Evolutionary conservation across 2,329 filamentous ascomycete species (phyloP).

Genomic region (Talaromyces sp.): DNA sequence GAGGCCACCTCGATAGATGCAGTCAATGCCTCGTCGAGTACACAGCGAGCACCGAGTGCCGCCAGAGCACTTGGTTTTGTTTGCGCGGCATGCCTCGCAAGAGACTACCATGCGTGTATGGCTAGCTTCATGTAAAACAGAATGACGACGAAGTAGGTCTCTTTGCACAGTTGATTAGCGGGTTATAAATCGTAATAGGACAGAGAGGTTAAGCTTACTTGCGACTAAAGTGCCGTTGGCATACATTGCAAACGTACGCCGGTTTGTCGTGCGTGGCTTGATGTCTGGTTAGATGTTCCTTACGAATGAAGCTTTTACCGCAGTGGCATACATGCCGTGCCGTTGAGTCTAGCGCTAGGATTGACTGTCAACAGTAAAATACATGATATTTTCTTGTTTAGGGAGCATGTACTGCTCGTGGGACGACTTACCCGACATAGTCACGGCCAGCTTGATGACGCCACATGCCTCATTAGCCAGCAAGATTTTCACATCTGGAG

Average conservation of each 20-base stretch:
- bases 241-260: slow-evolving; percentile 2
- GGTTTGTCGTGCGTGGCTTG: slow-evolving; percentile 2
- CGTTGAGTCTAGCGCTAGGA: not conserved
- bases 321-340: slow-evolving; percentile 7
- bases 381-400: not conserved
- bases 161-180: not conserved
- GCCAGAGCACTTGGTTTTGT: slow-evolving; percentile 12
- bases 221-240: slow-evolving; percentile 3
- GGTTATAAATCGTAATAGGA: too few relatives aligned
- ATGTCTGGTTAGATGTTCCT: slow-evolving; percentile 9
- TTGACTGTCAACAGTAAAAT: not conserved
- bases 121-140: slow-evolving; percentile 2
- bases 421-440: not conserved
- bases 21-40: slow-evolving; percentile 5
- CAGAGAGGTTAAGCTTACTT: not conserved
- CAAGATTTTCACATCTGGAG: not conserved
- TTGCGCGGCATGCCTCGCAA: slow-evolving; percentile 9
- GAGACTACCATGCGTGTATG: slow-evolving; percentile 2
- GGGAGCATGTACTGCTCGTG: too few relatives aligned
- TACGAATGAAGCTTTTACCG: slow-evolving; percentile 8
- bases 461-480: not conserved
- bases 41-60: slow-evolving; percentile 3
- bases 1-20: not conserved
- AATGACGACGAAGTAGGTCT: slow-evolving; percentile 9
- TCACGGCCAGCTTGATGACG: not conserved